Percentiles rank a stretch among this genome's conserved stretches.
Evolutionary conservation across 2,329 filamentous ascomycete genomes (phyloP).

Genomic region (Ophiosphaerella herpotricha): DNA sequence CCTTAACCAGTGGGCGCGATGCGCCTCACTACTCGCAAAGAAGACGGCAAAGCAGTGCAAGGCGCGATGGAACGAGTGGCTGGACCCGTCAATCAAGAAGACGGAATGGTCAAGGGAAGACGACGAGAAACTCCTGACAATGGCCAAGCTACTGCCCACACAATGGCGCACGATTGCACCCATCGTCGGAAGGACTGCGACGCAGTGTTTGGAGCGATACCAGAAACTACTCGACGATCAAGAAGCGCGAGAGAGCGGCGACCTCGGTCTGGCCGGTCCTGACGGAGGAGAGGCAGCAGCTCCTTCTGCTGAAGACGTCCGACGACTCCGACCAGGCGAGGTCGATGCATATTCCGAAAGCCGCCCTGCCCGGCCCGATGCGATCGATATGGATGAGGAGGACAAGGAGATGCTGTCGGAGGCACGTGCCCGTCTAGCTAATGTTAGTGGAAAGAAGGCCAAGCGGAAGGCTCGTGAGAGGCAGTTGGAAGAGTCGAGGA

Average conservation of each 20-base stretch:
- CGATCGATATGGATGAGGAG: constrained; percentile 97
- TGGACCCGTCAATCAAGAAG: constrained; percentile 97
- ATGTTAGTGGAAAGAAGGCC: constrained; percentile 98
- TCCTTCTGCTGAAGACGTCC: constrained; percentile 89
- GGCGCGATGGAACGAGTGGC: constrained; percentile 96
- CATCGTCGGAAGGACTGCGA: constrained; percentile 93
- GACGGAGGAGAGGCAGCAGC: constrained; percentile 85
- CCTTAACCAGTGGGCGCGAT: constrained; percentile 85
- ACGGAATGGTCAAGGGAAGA: constrained; percentile 99
- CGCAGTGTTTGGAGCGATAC: constrained; percentile 95
- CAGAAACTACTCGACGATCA: constrained; percentile 96
- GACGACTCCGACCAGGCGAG: constrained; percentile 86
- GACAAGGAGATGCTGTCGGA: constrained; percentile 99
- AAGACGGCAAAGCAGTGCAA: constrained; percentile 99
- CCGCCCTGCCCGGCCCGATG: constrained; percentile 88
- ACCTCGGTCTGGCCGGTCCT: constrained; percentile 81
- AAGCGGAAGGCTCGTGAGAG: constrained; percentile 96
- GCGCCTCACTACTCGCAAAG: constrained; percentile 92
- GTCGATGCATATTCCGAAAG: constrained; percentile 97
- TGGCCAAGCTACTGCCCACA: constrained; percentile 98
- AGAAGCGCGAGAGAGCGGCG: constrained; percentile 81
- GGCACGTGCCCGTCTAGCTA: constrained; percentile 91
- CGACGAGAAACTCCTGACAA: constrained; percentile 93
- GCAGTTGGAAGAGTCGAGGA: constrained; percentile 90
- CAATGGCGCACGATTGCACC: constrained; percentile 99